phyloP scores from a whole-genome alignment of 192 early-diverging fungal species.

The Mortierella claussenii region DNA sequence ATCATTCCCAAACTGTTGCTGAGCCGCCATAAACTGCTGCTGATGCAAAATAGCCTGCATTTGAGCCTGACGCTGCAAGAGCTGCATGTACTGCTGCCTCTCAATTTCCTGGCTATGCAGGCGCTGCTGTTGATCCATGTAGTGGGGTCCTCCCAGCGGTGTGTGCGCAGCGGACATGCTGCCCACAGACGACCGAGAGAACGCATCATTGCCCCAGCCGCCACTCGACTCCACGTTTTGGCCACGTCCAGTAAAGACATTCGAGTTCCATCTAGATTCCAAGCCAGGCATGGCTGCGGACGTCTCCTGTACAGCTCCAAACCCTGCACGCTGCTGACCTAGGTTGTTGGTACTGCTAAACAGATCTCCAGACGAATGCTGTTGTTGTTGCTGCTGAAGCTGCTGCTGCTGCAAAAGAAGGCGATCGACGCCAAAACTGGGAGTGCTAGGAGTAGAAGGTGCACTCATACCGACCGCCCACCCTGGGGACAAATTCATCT shows the following conservation, averaged over 20 bases:
- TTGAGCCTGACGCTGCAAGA: slow-evolving; percentile 39
- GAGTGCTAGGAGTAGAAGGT: slow-evolving; percentile 34
- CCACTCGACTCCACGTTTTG: slow-evolving; percentile 8
- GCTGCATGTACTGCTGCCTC: slow-evolving; percentile 47
- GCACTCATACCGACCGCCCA: slow-evolving; percentile 43
- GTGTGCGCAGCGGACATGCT: slow-evolving; percentile 31
- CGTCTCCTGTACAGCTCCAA: slow-evolving; percentile 10
- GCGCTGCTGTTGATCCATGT: slow-evolving; percentile 38
- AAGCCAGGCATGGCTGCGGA: slow-evolving; percentile 3
- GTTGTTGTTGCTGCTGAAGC: slow-evolving; percentile 24
- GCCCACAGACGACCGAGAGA: slow-evolving; percentile 20
- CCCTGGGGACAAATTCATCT: slow-evolving; percentile 20
- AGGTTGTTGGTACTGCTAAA: slow-evolving; percentile 37
- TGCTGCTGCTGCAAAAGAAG: slow-evolving; percentile 48
- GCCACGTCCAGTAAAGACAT: slow-evolving; percentile 10
- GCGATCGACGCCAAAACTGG: slow-evolving; percentile 44
- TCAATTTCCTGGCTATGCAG: slow-evolving; percentile 54
- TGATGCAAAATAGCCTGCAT: slow-evolving; percentile 53
- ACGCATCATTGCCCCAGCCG: slow-evolving; percentile 41
- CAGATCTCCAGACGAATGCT: slow-evolving; percentile 38
- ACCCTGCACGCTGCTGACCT: slow-evolving; percentile 31
- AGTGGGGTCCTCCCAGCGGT: slow-evolving; percentile 30
- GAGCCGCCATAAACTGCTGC: slow-evolving; percentile 50
- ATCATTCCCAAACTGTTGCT: slow-evolving; percentile 46
- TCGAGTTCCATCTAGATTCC: slow-evolving; percentile 35